Base-by-base conservation (phyloP, 2,329 filamentous ascomycete species). In the Thelonectria rubi region DNA sequence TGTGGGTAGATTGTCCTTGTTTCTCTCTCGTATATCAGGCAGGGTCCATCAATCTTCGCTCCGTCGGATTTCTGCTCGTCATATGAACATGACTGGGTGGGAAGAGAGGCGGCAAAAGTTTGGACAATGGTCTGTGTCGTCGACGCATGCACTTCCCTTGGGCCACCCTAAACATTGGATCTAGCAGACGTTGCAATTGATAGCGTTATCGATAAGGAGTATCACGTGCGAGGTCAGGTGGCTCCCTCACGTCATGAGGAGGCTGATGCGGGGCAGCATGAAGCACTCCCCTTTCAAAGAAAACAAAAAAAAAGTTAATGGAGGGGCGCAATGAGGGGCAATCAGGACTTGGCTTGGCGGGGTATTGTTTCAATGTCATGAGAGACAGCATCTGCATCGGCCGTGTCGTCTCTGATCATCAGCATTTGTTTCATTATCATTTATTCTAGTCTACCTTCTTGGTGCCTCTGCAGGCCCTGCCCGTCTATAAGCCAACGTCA, bases 271-370 rank as follows among this genome's bases (percentile, higher is more conserved):
- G 69, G 69, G 67, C 69, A 67, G 54, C 18, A 18, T 21, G 11
- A 20, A 43, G 42, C 42, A 14, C 8, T 45, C 42, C 20, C 5
- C n/a, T 18, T 21, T 43, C 17, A 43, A 17, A 40, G 8, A 20
- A 30, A 40, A 55, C 30, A 45, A 24, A 37, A 50, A 45, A 61
- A 59, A 60, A 63, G 60, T 47, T 48, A 62, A 67, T 65, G 54
- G 68, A 67, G 70, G 67, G 69, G 65, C 62, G 65, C 64, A 62
- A 6, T 61, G 68, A 68, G 69, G 69, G 69, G 69, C 66, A 71
- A 15, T 30, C 20, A 34, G 54, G 58, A 20, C 45, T 51, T 14
- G 42, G 47, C 43, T 67, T 71, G 65, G 69, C 65, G 69, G 68
- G 68, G 68, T 67, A 24, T 11, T 24, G 2, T 43, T 12, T 20